phyloP scores from a whole-genome alignment of 352 stramenopile species.

The Pythium grandisporangium region DNA sequence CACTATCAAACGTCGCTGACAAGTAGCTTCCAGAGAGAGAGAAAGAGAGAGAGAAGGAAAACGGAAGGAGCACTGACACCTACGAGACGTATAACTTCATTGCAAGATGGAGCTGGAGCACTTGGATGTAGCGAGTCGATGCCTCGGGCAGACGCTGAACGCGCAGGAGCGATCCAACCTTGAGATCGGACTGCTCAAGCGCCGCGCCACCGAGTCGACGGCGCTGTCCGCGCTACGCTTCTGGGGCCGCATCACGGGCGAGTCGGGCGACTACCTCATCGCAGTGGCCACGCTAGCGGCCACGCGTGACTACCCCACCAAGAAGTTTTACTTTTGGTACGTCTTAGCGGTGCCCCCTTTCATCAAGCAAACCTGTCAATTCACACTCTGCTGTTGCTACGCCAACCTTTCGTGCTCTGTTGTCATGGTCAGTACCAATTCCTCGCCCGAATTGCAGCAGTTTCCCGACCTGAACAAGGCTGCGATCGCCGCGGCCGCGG shows the following conservation, averaged over 20 bases:
- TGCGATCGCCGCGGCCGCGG: constrained; percentile 32
- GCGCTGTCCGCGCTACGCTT: constrained; percentile 60
- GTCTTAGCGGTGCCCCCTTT: too few relatives aligned
- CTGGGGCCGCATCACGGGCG: constrained; percentile 54
- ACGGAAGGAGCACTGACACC: too few relatives aligned
- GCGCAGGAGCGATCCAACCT: constrained; percentile 70
- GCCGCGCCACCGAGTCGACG: constrained; percentile 45
- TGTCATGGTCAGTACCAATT: constrained; percentile 42
- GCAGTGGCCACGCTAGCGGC: constrained; percentile 38
- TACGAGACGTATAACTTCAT: too few relatives aligned
- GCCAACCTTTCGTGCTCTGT: neutral
- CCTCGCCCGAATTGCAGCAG: constrained; percentile 68
- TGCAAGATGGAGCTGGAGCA: constrained; percentile 80
- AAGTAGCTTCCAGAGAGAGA: too few relatives aligned
- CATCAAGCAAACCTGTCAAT: too few relatives aligned
- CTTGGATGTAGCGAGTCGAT: constrained; percentile 59
- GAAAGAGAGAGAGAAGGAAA: too few relatives aligned
- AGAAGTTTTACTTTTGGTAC: constrained; percentile 86
- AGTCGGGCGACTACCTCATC: constrained; percentile 64
- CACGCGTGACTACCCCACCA: constrained; percentile 68
- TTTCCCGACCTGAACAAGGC: constrained; percentile 59
- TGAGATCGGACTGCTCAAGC: constrained; percentile 65
- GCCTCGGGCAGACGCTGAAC: constrained; percentile 56
- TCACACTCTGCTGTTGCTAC: neutral
- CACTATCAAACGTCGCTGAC: too few relatives aligned